Evolutionary conservation across 2,329 filamentous ascomycete species (phyloP).

Genomic region (Dactylellina haptotyla): DNA sequence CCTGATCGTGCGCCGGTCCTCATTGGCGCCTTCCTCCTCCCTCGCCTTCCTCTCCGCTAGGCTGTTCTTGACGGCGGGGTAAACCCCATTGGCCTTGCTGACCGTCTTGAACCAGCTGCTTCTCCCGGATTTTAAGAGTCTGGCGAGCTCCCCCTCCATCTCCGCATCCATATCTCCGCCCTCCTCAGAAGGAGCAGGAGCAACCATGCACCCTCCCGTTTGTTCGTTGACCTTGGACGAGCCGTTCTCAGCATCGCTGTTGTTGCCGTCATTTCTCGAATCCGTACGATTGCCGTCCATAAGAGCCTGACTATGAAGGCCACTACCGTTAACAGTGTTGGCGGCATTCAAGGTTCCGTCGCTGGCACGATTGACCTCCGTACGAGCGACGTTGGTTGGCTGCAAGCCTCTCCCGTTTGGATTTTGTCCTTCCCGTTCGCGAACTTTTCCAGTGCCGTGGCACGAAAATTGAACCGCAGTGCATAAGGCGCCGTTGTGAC

Average conservation of each 20-base stretch:
- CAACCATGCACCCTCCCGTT: too few species aligned
- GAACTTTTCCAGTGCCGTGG: too few species aligned
- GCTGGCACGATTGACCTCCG: too few species aligned
- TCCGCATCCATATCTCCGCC: background rate
- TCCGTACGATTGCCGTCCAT: background rate
- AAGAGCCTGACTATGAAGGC: too few species aligned
- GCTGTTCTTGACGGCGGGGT: background rate
- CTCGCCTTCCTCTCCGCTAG: background rate
- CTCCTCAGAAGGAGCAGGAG: background rate
- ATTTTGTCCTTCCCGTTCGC: too few species aligned
- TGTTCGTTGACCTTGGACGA: too few species aligned
- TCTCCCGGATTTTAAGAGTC: background rate
- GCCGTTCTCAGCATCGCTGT: background rate
- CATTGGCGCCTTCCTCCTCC: background rate
- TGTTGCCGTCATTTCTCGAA: background rate
- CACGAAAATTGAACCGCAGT: too few species aligned
- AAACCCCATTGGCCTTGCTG: background rate
- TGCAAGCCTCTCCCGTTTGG: too few species aligned
- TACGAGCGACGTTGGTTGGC: too few species aligned
- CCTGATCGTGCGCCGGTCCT: background rate
- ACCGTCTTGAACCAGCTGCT: background rate
- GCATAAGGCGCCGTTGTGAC: too few species aligned
- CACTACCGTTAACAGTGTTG: too few species aligned
- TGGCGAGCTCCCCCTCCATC: background rate
- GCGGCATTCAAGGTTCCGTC: too few species aligned